phyloP scores from a whole-genome alignment of 257 asterid species.

The Solanum infundibuliforme region DNA sequence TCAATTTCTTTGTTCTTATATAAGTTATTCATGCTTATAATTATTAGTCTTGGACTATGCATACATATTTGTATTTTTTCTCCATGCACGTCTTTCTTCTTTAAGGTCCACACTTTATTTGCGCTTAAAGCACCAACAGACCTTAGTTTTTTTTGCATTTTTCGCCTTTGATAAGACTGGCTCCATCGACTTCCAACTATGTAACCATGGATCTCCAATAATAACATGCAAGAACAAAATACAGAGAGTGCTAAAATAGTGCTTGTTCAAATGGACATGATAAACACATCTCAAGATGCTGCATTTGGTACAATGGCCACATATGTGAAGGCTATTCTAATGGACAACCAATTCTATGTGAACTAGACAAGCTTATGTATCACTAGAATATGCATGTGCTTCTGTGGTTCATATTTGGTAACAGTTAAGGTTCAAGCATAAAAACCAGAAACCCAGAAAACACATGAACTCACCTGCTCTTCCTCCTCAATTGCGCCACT shows the following conservation, averaged over 20 bases:
- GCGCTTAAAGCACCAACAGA: neutral
- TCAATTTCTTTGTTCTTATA: neutral
- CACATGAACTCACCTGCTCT: conserved; percentile 60
- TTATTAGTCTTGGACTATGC: neutral
- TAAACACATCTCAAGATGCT: neutral
- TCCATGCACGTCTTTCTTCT: neutral
- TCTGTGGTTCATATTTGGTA: neutral
- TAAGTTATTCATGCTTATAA: neutral
- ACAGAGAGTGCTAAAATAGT: neutral
- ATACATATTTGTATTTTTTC: neutral
- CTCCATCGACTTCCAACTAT: neutral
- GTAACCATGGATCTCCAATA: neutral
- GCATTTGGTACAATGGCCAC: neutral
- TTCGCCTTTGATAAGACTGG: neutral
- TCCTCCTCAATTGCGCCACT: conserved; percentile 99
- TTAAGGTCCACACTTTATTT: neutral
- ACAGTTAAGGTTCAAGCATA: neutral
- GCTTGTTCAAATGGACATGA: neutral
- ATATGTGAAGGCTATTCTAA: neutral
- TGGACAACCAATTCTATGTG: neutral
- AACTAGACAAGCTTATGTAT: neutral
- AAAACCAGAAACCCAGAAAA: neutral
- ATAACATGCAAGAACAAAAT: neutral
- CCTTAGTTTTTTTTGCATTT: neutral
- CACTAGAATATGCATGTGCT: neutral